A percentile compares a stretch with the other conserved stretches of the same genome.
Conservation (phyloP, 805 yeast genomes). For the Saitoella complicata region DNA sequence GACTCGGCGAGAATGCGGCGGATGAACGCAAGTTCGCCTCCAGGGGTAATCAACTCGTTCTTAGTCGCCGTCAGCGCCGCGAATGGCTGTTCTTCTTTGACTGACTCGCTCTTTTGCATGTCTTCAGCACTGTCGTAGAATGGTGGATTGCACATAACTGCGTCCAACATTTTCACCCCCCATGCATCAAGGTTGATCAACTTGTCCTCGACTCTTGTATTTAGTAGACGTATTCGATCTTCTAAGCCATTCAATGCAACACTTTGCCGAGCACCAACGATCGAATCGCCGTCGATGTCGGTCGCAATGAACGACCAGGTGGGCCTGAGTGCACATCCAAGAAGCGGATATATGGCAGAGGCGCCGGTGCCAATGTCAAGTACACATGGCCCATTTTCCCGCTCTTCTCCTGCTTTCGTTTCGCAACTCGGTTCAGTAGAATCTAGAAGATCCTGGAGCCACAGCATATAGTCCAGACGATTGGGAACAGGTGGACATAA, state of each 20-base stretch:
- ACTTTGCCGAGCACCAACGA: conserved; percentile 19
- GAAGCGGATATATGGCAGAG: conserved; percentile 30
- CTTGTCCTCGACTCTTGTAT: conserved; percentile 11
- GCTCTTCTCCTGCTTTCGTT: too few relatives aligned
- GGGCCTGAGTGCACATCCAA: conserved; percentile 19
- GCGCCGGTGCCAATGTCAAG: conserved; percentile 39
- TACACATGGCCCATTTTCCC: too few relatives aligned
- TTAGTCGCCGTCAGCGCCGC: conserved; percentile 21
- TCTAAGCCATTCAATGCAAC: conserved; percentile 19
- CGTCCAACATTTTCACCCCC: conserved; percentile 6
- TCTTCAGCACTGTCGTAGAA: conserved; percentile 28
- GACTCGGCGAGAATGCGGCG: conserved; percentile 21
- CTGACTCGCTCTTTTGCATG: conserved; percentile 13
- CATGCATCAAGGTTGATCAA: conserved; percentile 5
- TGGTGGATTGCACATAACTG: conserved; percentile 40
- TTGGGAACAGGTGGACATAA: too few relatives aligned
- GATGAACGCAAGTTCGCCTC: conserved; percentile 33
- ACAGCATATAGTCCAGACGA: too few relatives aligned
- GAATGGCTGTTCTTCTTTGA: conserved; percentile 16
- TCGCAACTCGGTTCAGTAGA: too few relatives aligned
- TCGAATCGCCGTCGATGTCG: conserved; percentile 26
- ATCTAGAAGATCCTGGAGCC: too few relatives aligned
- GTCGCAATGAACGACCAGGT: conserved; percentile 25
- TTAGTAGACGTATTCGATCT: conserved; percentile 11
- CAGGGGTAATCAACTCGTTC: conserved; percentile 27